These are phyloP conservation scores for Teunomyces kruisii DNA, from an alignment of 805 yeast species.

Conservation along the genomic window DNA sequence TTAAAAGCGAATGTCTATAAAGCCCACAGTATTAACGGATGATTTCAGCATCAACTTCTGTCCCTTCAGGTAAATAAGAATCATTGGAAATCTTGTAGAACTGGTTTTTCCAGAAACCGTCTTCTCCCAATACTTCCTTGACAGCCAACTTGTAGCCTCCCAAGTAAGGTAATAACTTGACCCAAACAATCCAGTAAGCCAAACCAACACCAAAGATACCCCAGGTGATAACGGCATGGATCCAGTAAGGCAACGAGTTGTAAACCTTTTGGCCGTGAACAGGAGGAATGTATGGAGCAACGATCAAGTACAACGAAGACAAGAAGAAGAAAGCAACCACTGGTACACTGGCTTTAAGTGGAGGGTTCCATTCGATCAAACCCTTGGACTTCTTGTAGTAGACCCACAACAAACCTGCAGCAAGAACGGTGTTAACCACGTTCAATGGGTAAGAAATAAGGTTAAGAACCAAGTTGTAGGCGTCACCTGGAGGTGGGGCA, in stretches of 20 bases:
- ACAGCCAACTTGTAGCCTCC: constrained; percentile 53
- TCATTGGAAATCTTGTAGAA: constrained; percentile 40
- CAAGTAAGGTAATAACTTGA: constrained; percentile 52
- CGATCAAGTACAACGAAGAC: constrained; percentile 64
- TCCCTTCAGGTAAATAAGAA: constrained; percentile 9
- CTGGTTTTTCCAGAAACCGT: constrained; percentile 72
- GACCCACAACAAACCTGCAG: constrained; percentile 60
- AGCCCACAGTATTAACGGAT: neutral
- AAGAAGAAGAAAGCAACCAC: constrained; percentile 63
- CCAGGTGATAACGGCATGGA: constrained; percentile 82
- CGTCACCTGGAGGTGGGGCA: constrained; percentile 83
- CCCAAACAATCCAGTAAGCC: constrained; percentile 67
- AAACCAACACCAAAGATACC: constrained; percentile 68
- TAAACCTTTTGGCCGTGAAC: constrained; percentile 64
- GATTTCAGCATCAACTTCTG: neutral
- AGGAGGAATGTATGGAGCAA: constrained; percentile 82
- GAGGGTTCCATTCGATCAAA: constrained; percentile 63
- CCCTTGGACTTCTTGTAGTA: constrained; percentile 54
- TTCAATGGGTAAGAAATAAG: constrained; percentile 80
- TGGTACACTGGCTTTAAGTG: constrained; percentile 64
- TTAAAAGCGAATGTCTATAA: neutral
- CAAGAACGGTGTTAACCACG: constrained; percentile 66
- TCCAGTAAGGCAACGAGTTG: constrained; percentile 68
- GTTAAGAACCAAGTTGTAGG: constrained; percentile 77
- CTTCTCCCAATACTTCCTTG: constrained; percentile 58